Base-by-base conservation (phyloP, 805 yeast species). In the Nakazawaea ambrosiae region DNA sequence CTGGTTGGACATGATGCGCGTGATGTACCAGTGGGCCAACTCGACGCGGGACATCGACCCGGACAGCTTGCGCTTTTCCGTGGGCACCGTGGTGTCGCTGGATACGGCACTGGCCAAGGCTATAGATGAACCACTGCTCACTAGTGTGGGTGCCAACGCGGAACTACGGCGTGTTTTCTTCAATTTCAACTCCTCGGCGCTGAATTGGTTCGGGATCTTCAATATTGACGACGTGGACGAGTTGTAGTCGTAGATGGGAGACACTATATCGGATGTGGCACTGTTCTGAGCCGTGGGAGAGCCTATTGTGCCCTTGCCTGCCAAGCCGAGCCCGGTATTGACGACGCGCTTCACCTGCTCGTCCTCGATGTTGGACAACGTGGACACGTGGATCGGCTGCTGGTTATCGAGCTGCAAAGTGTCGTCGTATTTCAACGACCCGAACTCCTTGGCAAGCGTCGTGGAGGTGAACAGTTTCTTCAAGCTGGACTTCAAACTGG, bases 1-100 rank as follows among this genome's bases (percentile, higher is more conserved):
- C 32, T 58, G 41, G 34, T 63, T 63, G 23, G 64, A 50, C 36
- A 63, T 51, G 34, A 71, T 53, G 26, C 56, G 53, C 20, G 63
- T 55, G 7, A 74, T 59, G 49, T 63, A 74, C 48, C 62, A 66
- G 36, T 65, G 70, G 0, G 78, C 33, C 8, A 76, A 7, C 67
- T 24, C 22, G 22, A 31, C 22, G 20, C 22, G 12, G 22, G 22
- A 26, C 28, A 10, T 26, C 20, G 24, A 8, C 10, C 10, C 24
- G 10, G 24, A 22, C 10, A 10, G 10, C 10, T 22, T 22, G 7
- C 24, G 7, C 10, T 10, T 11, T 8, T 14, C 28, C 6, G 28
- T 11, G 16, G 28, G 28, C 16, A 8, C 15, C 11, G 11, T 8
- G 11, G 11, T 8, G 25, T 11, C 25, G 25, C 10, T 8, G 25